Evolutionary conservation across 768 basidiomycete species (phyloP).

Genomic region (Amyloporia xantha): DNA sequence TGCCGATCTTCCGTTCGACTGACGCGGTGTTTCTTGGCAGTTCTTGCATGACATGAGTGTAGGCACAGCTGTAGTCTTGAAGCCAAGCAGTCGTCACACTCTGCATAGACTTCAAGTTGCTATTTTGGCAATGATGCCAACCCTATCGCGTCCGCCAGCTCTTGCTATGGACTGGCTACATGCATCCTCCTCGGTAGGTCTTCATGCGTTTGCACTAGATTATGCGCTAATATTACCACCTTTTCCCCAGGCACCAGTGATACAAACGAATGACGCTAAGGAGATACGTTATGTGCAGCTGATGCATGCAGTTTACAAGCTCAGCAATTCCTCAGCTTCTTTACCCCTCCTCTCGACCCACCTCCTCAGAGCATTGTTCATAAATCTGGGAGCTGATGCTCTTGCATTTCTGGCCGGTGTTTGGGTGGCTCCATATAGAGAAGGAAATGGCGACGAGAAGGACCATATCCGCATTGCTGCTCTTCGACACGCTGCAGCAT

Average conservation of each 20-base stretch:
- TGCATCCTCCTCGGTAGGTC: background rate
- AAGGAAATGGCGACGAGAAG: constrained; percentile 3
- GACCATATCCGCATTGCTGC: constrained; percentile 43
- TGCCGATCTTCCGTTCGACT: too few relatives aligned
- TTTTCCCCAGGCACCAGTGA: background rate
- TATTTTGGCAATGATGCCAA: constrained; percentile 43
- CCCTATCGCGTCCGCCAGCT: constrained; percentile 40
- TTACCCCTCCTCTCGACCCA: constrained; percentile 44
- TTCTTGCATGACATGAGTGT: constrained; percentile 38
- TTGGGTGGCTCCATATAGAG: constrained; percentile 42
- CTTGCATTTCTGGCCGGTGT: constrained; percentile 77
- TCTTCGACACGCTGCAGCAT: constrained; percentile 71
- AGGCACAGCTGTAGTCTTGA: constrained; percentile 44
- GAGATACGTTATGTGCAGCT: constrained; percentile 48
- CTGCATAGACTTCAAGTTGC: constrained; percentile 51
- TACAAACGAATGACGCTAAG: constrained; percentile 9
- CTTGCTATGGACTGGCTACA: constrained; percentile 46
- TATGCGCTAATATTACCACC: background rate
- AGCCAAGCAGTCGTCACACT: constrained; percentile 55
- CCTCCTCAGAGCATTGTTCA: constrained; percentile 61
- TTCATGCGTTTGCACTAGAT: constrained; percentile 2
- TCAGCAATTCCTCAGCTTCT: constrained; percentile 53
- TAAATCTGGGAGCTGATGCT: constrained; percentile 59
- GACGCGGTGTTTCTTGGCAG: too few relatives aligned
- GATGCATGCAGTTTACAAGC: constrained; percentile 55